These are phyloP conservation scores for Hanseniaspora guilliermondii DNA, from an alignment of 805 yeast genomes.

Conservation along the genomic window DNA sequence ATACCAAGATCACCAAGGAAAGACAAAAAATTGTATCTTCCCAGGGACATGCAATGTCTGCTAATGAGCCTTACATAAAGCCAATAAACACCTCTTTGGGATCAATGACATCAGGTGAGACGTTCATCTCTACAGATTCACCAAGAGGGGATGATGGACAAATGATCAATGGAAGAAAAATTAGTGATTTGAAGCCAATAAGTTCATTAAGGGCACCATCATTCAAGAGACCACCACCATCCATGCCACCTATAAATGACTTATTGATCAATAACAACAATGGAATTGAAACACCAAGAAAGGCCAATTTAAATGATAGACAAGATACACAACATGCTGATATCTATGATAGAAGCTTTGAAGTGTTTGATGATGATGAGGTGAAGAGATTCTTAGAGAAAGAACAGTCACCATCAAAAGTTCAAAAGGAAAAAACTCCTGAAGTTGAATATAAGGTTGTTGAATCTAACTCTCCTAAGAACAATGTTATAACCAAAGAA, in stretches of 20 bases:
- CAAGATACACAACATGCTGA: background rate
- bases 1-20: slow-evolving; percentile 34
- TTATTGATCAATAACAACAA: background rate
- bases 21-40: slow-evolving; percentile 16
- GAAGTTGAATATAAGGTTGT: background rate
- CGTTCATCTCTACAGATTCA: slow-evolving; percentile 11
- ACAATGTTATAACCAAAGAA: slow-evolving; percentile 1
- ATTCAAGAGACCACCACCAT: slow-evolving; percentile 11
- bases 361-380: slow-evolving; percentile 8
- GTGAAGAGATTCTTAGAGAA: slow-evolving; percentile 1
- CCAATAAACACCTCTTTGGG: background rate
- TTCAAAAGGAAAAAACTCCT: background rate
- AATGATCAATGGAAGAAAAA: slow-evolving; percentile 8
- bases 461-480: slow-evolving; percentile 6
- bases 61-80: slow-evolving; percentile 7
- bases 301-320: background rate
- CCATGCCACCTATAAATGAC: slow-evolving; percentile 4
- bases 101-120: slow-evolving; percentile 12
- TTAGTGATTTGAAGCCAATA: slow-evolving; percentile 3
- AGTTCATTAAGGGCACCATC: slow-evolving; percentile 8
- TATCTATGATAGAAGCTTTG: slow-evolving; percentile 3
- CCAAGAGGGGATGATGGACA: slow-evolving; percentile 14
- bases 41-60: slow-evolving; percentile 17
- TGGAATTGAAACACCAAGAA: background rate
- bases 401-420: background rate